Evolutionary conservation across 805 yeast genomes (phyloP), one percentile per base, ranked within the genome.

Genomic region (Groenewaldozyma tartarivorans): DNA sequence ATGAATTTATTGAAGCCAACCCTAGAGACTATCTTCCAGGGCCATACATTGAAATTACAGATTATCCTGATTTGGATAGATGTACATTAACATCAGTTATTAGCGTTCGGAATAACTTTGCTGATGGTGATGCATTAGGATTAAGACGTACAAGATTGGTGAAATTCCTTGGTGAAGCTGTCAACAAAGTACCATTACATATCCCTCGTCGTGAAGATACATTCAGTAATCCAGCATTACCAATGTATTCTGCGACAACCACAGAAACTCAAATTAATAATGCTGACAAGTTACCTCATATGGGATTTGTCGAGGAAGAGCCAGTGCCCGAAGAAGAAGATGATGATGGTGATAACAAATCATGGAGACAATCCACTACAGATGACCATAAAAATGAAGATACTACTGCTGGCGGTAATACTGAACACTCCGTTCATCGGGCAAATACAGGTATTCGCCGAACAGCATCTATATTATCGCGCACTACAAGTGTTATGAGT

Each of bases 11-110:
- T 6, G 51, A 45, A 16, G 53, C 44, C 19, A 58, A 65, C 45
- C 52, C 58, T 15, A 56, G 68, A 22, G 67, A 63, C 39, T 64
- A 43, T 47, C 26, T 41, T 33, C 63, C 67, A 4, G 53, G 51
- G 18, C 54, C 60, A 2, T 57, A 43, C 46, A 47, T 56, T 41
- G 58, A 60, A 40, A 50, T 60, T 22, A 54, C 57, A 4, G 61
- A 53, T 39, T 48, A 51, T 32, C 54, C 61, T 4, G 65, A 61
- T 26, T 49, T 64, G 21, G 66, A 62, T 44, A 48, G 60, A 7
- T 22, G 61, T 39, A 39, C 46, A 4, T 40, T 64, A 33, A 45
- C 48, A 18, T 44, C 62, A 38, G 48, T 49, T 32, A 48, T 61
- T 31, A 49, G 52, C 24, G 50, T 53, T 41, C 48, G 60, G 26